Base-by-base conservation (phyloP, 2,329 filamentous ascomycete species). In the Dactylella cylindrospora region DNA sequence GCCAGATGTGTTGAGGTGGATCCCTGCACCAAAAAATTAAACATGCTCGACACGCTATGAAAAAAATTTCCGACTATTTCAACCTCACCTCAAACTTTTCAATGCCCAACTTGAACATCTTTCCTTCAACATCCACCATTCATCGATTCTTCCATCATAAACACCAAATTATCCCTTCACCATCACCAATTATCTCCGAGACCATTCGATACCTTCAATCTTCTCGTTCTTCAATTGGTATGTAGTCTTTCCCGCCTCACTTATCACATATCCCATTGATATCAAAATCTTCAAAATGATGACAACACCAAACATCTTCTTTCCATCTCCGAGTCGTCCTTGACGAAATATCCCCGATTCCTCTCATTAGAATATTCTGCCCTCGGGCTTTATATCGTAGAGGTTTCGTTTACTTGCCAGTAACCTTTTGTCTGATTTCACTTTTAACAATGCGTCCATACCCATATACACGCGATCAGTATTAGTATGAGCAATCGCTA, bases 321-420 rank as follows among this genome's bases (percentile, higher is more conserved):
- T 69, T 69, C 67, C 67, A 66, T 67, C 64, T 68, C 67, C 57
- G 64, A 69, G 65, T 68, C 67, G 67, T 67, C 59, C 67, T 66
- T 69, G 67, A 68, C 66, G 67, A 69, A 62, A 59, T 59, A 65
- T 25, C 26, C 39, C 25, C 55, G 55, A 53, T 46, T 38, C 45
- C 28, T 33, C 39, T 19, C 32, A 36, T 26, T 31, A 13, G 9
- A 31, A 25, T 49, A 22, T 26, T 49, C 29, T 44, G 29, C 54
- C 39, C 49, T 52, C 40, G 40, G 44, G 45, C 29, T 45, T 46
- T 25, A 39, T 35, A 51, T 29, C 10, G 19, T 28, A 13, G 13
- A 23, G 31, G 36, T 35, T 39, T 55, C 59, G 50, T 64, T 54
- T 69, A 69, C 67, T 69, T 69, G 67, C 67, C 67, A 68, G 67